Conservation (phyloP, 352 stramenopile species). For the Pythium apleroticum region DNA sequence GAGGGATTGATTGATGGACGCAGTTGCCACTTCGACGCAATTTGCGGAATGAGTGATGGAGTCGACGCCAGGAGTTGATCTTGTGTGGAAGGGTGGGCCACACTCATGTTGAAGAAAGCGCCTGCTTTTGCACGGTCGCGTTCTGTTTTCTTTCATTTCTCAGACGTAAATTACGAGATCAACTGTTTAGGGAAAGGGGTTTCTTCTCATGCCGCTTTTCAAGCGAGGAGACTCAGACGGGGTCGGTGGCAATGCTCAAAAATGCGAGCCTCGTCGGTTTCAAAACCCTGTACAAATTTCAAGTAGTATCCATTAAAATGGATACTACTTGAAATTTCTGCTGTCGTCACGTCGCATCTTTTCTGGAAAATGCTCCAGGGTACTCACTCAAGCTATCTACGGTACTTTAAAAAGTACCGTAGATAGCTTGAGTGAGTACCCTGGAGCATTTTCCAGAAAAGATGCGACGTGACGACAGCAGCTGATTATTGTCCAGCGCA, state of each 20-base stretch:
- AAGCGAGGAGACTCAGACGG: not conserved
- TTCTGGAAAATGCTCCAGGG: not conserved
- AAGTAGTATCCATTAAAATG: not conserved
- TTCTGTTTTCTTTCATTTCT: slow-evolving; percentile 13
- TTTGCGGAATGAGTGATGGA: slow-evolving; percentile 6
- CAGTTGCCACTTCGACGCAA: not conserved
- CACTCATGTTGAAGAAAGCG: slow-evolving; percentile 1
- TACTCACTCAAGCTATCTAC: not conserved
- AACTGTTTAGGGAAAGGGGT: slow-evolving; percentile 5
- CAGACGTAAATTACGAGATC: slow-evolving; percentile 5
- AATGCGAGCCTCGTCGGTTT: not conserved
- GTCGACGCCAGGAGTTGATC: not conserved
- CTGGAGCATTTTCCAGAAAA: not conserved
- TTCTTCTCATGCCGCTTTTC: not conserved
- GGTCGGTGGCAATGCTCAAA: not conserved
- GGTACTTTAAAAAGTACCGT: no score
- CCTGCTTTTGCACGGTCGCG: not conserved
- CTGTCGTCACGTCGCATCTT: slow-evolving; percentile 1
- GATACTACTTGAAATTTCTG: no score
- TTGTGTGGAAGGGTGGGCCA: not conserved
- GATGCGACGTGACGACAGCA: slow-evolving; percentile 1
- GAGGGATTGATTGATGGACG: not conserved
- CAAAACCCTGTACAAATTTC: not conserved
- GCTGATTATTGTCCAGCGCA: not conserved
- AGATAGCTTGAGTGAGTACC: not conserved